Percentiles rank a stretch among this genome's conserved stretches.
Evolutionary conservation across 2,329 filamentous ascomycete genomes (phyloP).

Genomic region (Colletotrichum acutatum): DNA sequence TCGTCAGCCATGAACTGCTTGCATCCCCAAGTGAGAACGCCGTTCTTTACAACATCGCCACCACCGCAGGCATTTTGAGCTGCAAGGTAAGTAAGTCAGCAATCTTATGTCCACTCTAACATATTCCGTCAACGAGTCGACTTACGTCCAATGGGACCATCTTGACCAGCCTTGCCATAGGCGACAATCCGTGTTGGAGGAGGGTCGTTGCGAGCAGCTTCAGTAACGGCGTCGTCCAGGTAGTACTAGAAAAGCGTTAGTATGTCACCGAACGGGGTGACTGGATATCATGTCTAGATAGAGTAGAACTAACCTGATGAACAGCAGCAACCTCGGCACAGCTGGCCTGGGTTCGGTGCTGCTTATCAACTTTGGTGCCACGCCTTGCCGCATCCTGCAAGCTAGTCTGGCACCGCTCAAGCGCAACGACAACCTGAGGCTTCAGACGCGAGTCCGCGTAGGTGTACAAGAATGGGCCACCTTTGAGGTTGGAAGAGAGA

Average conservation of each 20-base stretch:
- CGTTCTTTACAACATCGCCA: not conserved
- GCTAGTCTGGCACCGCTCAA: not conserved
- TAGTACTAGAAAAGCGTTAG: not conserved
- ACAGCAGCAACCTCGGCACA: not conserved
- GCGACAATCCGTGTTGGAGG: not conserved
- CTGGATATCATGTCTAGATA: not conserved
- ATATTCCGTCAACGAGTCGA: rapidly evolving
- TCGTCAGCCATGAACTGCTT: not conserved
- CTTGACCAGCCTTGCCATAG: not conserved
- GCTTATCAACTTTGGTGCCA: not conserved
- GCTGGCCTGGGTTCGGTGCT: not conserved
- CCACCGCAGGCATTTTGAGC: not conserved
- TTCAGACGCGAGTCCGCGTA: not conserved
- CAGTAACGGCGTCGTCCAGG: not conserved
- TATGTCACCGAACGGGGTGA: not conserved
- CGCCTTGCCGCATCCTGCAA: not conserved
- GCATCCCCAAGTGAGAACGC: not conserved
- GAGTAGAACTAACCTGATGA: not conserved
- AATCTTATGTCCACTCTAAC: not conserved
- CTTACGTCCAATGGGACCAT: not conserved
- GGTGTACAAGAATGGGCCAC: not conserved
- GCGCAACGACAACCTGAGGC: not conserved
- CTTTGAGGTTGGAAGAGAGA: not conserved
- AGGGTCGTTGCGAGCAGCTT: not conserved
- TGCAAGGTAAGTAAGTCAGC: not conserved